Evolutionary conservation across 2,329 filamentous ascomycete species (phyloP), one percentile per base, ranked within the genome.

Genomic region (Aspergillus persii): DNA sequence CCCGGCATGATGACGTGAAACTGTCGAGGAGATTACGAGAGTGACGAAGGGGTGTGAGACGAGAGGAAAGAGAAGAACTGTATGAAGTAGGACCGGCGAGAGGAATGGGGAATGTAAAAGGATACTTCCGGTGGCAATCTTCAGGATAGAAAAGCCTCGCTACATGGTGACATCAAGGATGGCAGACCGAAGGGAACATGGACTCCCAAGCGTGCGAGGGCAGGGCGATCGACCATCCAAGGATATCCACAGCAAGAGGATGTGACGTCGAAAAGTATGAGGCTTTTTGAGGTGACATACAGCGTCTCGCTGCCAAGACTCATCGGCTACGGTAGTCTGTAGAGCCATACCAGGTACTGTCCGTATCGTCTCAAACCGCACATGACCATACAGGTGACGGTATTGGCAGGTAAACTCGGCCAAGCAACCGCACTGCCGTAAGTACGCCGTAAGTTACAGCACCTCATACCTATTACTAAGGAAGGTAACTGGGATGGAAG

Each of bases 1-100:
- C 75, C 67, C 64, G 76, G 70, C 73, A 76, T 76, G 62, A 36
- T 68, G 64, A 53, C 27, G 56, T n/a, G 36, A 15, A 23, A 41
- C 3, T n/a, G 60, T 54, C 29, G 12, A 31, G 11, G 3, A 8
- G 33, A 33, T 27, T 70, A 76, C 18, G 18, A 23, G 18, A 23
- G 18, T 23, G 18, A 23, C 18, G 18, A 23, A 23, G 18, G 18
- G 18, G 18, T 23, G 18, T 23, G 18, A 23, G 18, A 51, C 23
- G 48, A 52, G 44, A 51, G 46, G 26, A n/a, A 41, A n/a, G 36
- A 15, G 36, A n/a, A n/a, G 18, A 23, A 23, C 18, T 23, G 36
- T 15, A 41, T 41, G 36, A 41, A n/a, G n/a, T 5, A 41, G 12
- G 12, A 7, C 4, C 36, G 36, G 12, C 7, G 36, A 15, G 27